Base-by-base conservation (phyloP, 139 green algal genomes). In the Chlamydomonas eustigma region DNA sequence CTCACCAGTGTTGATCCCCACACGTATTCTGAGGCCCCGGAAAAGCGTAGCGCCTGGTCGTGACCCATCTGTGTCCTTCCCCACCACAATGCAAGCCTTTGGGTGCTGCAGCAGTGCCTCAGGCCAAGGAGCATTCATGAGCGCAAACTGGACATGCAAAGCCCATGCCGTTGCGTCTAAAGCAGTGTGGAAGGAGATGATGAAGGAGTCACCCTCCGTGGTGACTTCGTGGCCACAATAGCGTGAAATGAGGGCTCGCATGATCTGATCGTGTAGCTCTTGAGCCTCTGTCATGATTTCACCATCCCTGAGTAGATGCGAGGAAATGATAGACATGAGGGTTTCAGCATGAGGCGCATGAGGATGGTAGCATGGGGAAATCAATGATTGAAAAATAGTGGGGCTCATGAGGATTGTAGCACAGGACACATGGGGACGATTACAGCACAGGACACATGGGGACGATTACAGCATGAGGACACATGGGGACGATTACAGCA, bases 201-300 rank as follows among this genome's bases (percentile, higher is more conserved):
- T 78, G 76, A 88, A 88, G 2, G 79, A 76, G 76, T 88, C 83
- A 5, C 83, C 83, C 65, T 38, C 76, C 0, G 76, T 80, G 34
- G 74, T 67, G 22, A 34, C 51, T 51, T 80, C 76, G 67, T 80
- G 74, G 3, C 66, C 76, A 31, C 28, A 25, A 30, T 28, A 76
- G 1, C 66, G 66, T 0, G 68, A 67, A 12, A 51, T 68, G 12
- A 67, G 66, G 18, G 65, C 39, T 6, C 76, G 76, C 66, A 80
- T 76, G 35, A 67, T 75, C 39, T 80, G 44, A 67, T 80, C 65
- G 66, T 80, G 76, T 30, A 80, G 66, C 65, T 80, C 58, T n/a
- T 69, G 58, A 6, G 58, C 58, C 18, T 69, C 8, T 5, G 58
- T 69, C 58, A 69, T 69, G 25, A 69, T n/a, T 18, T 30, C 58